Percentiles rank a stretch among this genome's conserved stretches.
These are phyloP conservation scores for Termitomyces sp. DNA, from an alignment of 768 basidiomycete genomes.

Conservation along the genomic window DNA sequence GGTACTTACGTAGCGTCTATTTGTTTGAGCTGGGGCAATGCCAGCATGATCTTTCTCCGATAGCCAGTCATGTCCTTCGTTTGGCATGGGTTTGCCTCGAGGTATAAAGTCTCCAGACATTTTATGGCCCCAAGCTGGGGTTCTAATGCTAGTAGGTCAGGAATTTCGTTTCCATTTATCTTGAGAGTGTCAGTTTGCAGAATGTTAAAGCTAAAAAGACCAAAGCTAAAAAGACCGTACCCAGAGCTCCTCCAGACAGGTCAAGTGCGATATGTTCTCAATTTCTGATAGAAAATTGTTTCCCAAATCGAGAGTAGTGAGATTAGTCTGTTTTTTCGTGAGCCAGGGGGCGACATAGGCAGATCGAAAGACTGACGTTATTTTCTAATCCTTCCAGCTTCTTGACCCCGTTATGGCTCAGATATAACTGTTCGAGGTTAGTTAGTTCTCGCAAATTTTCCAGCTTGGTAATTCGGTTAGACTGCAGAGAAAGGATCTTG, in stretches of 20 bases:
- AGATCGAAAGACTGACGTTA: constrained; percentile 49
- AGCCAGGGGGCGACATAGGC: background rate
- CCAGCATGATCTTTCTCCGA: constrained; percentile 83
- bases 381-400: constrained; percentile 79
- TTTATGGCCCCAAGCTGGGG: constrained; percentile 54
- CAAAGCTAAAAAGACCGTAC: constrained; percentile 44
- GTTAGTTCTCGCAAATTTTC: constrained; percentile 73
- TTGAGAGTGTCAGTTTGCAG: constrained; percentile 22
- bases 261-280: constrained; percentile 79
- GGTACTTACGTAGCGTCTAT: constrained; percentile 89
- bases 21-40: constrained; percentile 84
- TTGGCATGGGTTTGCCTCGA: constrained; percentile 95
- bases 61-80: constrained; percentile 70
- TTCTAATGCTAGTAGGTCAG: constrained; percentile 63
- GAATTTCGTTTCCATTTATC: constrained; percentile 87
- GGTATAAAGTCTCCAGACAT: constrained; percentile 82
- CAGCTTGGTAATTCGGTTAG: constrained; percentile 87
- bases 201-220: constrained; percentile 15
- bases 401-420: constrained; percentile 90
- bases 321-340: constrained; percentile 38
- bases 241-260: constrained; percentile 88
- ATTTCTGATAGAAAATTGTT: constrained; percentile 77
- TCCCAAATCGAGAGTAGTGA: constrained; percentile 84
- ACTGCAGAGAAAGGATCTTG: constrained; percentile 85
- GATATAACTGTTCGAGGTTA: constrained; percentile 82